Percentiles rank a stretch among this genome's conserved stretches.
Evolutionary conservation across 129 eudicot species (phyloP).

Genomic region (Rutidosis leptorrhynchoides): DNA sequence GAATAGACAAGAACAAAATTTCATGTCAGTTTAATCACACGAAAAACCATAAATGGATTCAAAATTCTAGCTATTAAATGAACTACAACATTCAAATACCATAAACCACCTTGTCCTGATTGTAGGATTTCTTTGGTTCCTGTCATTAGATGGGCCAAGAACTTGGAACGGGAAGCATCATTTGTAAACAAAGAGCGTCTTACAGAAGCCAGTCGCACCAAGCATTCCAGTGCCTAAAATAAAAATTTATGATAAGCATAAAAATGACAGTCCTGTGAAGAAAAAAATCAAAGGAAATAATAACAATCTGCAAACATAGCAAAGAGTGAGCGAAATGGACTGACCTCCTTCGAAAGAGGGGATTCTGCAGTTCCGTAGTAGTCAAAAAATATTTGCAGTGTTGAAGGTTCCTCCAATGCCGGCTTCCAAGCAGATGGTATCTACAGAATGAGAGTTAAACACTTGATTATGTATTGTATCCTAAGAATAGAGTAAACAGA

Average conservation of each 20-base stretch:
- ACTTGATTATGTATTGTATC: too few species aligned
- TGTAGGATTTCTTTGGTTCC: slow-evolving; percentile 90
- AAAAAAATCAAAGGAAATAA: neutral
- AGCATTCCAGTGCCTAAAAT: slow-evolving; percentile 86
- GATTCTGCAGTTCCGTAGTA: slow-evolving; percentile 87
- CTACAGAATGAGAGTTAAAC: too few species aligned
- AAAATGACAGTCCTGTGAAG: neutral
- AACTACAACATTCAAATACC: neutral
- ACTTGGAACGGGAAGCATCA: slow-evolving; percentile 82
- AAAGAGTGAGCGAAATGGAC: slow-evolving; percentile 4
- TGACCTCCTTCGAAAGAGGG: slow-evolving; percentile 87
- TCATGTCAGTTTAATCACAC: too few species aligned
- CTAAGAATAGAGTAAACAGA: too few species aligned
- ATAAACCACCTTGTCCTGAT: slow-evolving; percentile 74
- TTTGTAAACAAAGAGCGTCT: slow-evolving; percentile 88
- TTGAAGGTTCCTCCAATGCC: slow-evolving; percentile 76
- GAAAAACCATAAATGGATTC: too few species aligned
- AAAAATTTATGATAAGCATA: neutral
- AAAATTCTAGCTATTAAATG: too few species aligned
- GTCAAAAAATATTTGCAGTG: slow-evolving; percentile 91
- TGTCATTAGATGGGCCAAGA: slow-evolving; percentile 86
- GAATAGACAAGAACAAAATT: too few species aligned
- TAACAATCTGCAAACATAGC: neutral
- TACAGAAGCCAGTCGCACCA: slow-evolving; percentile 92
- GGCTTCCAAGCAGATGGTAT: slow-evolving; percentile 89